A percentile compares a stretch with the other conserved stretches of the same genome.
Evolutionary conservation across 2,329 filamentous ascomycete species (phyloP).

Genomic region (Diaporthe ampelina): DNA sequence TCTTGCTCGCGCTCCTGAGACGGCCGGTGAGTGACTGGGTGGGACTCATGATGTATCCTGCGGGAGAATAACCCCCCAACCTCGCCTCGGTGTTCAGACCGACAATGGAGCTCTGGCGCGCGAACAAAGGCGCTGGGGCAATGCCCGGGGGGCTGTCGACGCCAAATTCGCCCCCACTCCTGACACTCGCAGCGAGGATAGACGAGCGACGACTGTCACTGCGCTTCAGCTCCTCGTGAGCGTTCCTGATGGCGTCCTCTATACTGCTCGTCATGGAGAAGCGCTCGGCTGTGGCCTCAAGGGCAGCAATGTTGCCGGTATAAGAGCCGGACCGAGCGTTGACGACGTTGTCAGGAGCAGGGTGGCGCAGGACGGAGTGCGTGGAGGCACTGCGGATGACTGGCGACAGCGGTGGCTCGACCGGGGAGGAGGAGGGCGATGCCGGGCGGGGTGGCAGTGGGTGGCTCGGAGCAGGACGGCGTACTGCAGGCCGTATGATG

Average conservation of each 20-base stretch:
- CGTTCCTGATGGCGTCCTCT: slow-evolving; percentile 81
- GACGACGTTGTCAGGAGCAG: slow-evolving; percentile 67
- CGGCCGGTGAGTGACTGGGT: slow-evolving; percentile 72
- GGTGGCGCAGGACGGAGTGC: slow-evolving; percentile 66
- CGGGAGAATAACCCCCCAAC: slow-evolving; percentile 78
- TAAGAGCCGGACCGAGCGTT: slow-evolving; percentile 73
- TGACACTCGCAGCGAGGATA: slow-evolving; percentile 65
- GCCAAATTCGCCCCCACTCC: slow-evolving; percentile 49
- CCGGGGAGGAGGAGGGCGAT: slow-evolving; percentile 33
- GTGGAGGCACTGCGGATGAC: slow-evolving; percentile 64
- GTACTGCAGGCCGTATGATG: slow-evolving; percentile 37
- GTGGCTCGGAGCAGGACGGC: slow-evolving; percentile 27
- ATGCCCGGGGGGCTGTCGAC: slow-evolving; percentile 43
- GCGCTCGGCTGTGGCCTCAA: slow-evolving; percentile 82
- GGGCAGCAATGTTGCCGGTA: slow-evolving; percentile 76
- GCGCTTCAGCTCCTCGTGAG: slow-evolving; percentile 79
- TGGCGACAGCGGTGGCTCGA: slow-evolving; percentile 46
- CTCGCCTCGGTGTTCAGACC: slow-evolving; percentile 77
- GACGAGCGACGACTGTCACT: slow-evolving; percentile 77
- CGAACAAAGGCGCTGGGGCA: slow-evolving; percentile 45
- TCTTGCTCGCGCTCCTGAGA: slow-evolving; percentile 68
- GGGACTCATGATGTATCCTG: slow-evolving; percentile 77
- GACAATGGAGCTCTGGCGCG: slow-evolving; percentile 71
- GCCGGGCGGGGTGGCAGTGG: slow-evolving; percentile 37
- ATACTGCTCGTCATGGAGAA: slow-evolving; percentile 82